Base-by-base conservation (phyloP, 495 filamentous ascomycete species). In the Hypoxylon intermedium region DNA sequence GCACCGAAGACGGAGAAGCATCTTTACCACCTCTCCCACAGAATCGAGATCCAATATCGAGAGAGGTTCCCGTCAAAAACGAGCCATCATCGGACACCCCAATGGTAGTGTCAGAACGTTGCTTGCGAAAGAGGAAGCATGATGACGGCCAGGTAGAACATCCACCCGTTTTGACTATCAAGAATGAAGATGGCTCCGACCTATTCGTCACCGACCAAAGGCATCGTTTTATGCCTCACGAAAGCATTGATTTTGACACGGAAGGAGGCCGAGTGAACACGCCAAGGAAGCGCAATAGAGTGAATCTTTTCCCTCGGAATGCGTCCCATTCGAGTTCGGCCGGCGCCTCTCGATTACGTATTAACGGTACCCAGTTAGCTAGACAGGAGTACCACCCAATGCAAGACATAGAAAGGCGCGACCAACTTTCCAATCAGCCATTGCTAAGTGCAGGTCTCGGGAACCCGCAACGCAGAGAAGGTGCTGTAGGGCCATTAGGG, bases 231-330 rank as follows among this genome's bases (percentile, higher is more conserved):
- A 58, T 70, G 16, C 68, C 73, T 4, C 63, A 82, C 49, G 75
- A 83, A 59, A 92, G 87, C 49, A 80, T 91, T 26, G 90, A 94
- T 70, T 77, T 93, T 9, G 90, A 94, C 72, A 85, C 88, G 46
- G 81, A 89, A 43, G 85, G 83, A 18, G 70, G 75, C 42, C 78
- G 72, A 50, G 77, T 89, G 23, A 76, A 77, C 9, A 93, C 91
- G 0, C 90, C 91, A 9, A 81, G 77, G 58, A 88, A 85, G 58
- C 72, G 67, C 7, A 66, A 50, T 9, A 63, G 43, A 41, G 67
- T 60, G 28, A 72, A 60, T 23, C 34, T 6, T 19, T 31, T n/a
- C 13, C 6, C 11, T 38, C 11, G 31, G 21, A 36, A 61, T 20
- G 5, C 36, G 30, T 48, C 34, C 47, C 28, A 37, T 64, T 20